phyloP scores from a whole-genome alignment of 169 alveolate genomes.

The Theileria parva region DNA sequence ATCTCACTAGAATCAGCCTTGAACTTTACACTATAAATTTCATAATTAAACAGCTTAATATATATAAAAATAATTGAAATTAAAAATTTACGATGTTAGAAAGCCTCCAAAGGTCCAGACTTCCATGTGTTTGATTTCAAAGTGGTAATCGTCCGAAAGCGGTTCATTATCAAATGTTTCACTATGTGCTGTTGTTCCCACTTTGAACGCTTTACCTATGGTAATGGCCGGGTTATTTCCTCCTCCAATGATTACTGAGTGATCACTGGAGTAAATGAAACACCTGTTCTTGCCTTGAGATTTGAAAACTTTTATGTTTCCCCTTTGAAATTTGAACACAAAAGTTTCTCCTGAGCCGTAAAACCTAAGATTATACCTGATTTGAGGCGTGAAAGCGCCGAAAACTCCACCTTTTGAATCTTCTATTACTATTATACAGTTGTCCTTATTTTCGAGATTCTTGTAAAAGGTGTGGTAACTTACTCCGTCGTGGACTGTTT shows the following conservation, averaged over 20 bases:
- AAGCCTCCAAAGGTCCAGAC: slow-evolving; percentile 66
- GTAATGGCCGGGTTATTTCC: slow-evolving; percentile 59
- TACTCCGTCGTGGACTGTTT: slow-evolving; percentile 72
- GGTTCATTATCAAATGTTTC: slow-evolving; percentile 64
- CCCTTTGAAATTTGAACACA: slow-evolving; percentile 71
- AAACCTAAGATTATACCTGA: slow-evolving; percentile 70
- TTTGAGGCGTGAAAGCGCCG: slow-evolving; percentile 82
- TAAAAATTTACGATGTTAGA: slow-evolving; percentile 13
- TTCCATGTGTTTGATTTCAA: slow-evolving; percentile 52
- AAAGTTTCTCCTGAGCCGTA: slow-evolving; percentile 86
- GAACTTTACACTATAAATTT: not conserved
- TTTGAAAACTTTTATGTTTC: slow-evolving; percentile 34
- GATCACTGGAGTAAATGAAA: slow-evolving; percentile 54
- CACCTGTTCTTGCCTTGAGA: slow-evolving; percentile 57
- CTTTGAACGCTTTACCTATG: slow-evolving; percentile 39
- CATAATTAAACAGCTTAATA: too few species aligned
- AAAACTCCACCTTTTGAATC: slow-evolving; percentile 81
- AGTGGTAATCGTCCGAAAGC: slow-evolving; percentile 24
- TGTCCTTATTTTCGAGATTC: slow-evolving; percentile 72
- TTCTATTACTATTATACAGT: slow-evolving; percentile 78
- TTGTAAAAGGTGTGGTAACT: slow-evolving; percentile 79
- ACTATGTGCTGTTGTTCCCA: slow-evolving; percentile 58
- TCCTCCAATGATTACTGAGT: slow-evolving; percentile 59
- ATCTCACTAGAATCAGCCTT: not conserved
- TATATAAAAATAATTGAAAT: not conserved